phyloP scores from a whole-genome alignment of 768 basidiomycete genomes.

The Podaxis sp. region DNA sequence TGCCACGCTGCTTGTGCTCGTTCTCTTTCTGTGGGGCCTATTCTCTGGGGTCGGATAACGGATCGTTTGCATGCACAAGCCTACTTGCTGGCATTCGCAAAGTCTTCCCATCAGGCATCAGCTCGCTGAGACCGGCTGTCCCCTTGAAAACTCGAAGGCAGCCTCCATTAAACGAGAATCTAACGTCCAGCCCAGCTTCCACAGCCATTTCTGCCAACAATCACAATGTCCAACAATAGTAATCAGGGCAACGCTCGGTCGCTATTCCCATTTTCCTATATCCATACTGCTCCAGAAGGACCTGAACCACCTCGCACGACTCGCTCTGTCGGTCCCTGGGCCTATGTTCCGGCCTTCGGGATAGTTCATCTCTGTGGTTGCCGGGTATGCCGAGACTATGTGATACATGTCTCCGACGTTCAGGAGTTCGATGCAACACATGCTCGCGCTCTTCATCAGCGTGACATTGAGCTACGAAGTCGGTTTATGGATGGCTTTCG shows the following conservation, averaged over 20 bases:
- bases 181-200: background rate
- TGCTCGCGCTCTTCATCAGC: slow-evolving; percentile 15
- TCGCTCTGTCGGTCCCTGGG: slow-evolving; percentile 7
- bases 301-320: background rate
- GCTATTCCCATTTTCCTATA: background rate
- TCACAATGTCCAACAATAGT: background rate
- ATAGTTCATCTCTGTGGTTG: slow-evolving; percentile 20
- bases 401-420: slow-evolving; percentile 17
- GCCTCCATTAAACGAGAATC: background rate
- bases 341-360: slow-evolving; percentile 18
- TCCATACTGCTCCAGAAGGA: background rate
- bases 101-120: background rate
- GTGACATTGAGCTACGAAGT: slow-evolving; percentile 10
- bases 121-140: background rate
- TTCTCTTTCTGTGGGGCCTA: background rate
- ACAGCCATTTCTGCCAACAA: background rate
- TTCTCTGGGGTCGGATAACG: background rate
- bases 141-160: background rate
- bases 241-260: background rate
- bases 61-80: background rate
- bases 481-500: slow-evolving; percentile 21
- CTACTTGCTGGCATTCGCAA: background rate
- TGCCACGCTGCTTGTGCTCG: background rate
- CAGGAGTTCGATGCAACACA: slow-evolving; percentile 9
- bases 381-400: slow-evolving; percentile 17